Conservation (phyloP, 257 asterid species). For the Paraleonurus japonicus region DNA sequence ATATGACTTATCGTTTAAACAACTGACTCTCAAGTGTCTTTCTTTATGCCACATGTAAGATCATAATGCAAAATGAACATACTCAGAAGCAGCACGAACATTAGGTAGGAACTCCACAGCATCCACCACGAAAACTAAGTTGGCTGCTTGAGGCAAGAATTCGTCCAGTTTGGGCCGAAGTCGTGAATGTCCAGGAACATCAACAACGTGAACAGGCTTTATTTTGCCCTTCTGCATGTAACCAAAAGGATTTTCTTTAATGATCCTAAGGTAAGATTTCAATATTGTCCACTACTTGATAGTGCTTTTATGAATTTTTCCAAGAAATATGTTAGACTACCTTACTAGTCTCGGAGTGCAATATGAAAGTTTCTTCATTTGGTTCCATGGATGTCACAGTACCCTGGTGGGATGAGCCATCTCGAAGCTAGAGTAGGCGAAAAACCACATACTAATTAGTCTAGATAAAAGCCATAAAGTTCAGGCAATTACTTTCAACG, state of each 20-base stretch:
- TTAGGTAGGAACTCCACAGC: slow-evolving; percentile 82
- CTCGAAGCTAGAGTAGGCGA: slow-evolving; percentile 59
- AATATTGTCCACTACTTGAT: neutral
- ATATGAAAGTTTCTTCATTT: slow-evolving; percentile 61
- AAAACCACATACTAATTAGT: slow-evolving; percentile 10
- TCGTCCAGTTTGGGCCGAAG: slow-evolving; percentile 74
- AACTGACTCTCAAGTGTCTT: neutral
- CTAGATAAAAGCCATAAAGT: neutral
- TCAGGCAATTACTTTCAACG: slow-evolving; percentile 3
- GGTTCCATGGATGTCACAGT: slow-evolving; percentile 94
- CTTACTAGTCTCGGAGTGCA: slow-evolving; percentile 68
- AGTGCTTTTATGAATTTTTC: neutral
- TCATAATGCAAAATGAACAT: slow-evolving; percentile 22
- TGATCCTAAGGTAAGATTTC: neutral
- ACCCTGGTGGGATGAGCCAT: slow-evolving; percentile 85
- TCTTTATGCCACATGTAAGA: neutral
- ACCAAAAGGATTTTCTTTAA: slow-evolving; percentile 15
- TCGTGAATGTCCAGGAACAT: slow-evolving; percentile 90
- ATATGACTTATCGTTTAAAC: neutral
- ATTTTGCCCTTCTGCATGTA: slow-evolving; percentile 57
- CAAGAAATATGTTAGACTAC: slow-evolving; percentile 31
- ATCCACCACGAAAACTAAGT: slow-evolving; percentile 68
- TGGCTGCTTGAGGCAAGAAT: slow-evolving; percentile 79
- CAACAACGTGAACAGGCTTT: slow-evolving; percentile 72
- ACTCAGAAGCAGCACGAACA: slow-evolving; percentile 81